These are phyloP conservation scores for Exophiala lecanii-corni DNA, from an alignment of 2,329 filamentous ascomycete species.

Conservation along the genomic window DNA sequence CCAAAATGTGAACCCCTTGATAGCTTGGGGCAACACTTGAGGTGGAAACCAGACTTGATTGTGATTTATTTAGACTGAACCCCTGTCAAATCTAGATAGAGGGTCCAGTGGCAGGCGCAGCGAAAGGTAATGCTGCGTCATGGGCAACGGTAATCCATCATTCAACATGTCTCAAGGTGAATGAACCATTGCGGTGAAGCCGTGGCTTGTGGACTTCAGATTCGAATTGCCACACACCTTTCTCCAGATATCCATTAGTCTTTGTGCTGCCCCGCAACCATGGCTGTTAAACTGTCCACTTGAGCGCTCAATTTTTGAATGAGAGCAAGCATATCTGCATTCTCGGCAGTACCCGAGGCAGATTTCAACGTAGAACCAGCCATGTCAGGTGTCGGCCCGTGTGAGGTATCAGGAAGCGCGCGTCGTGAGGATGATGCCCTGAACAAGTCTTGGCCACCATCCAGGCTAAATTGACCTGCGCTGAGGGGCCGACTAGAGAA, in stretches of 20 bases:
- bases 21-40: too few species aligned
- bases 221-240: too few species aligned
- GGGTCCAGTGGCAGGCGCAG: too few species aligned
- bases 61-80: neutral
- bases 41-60: neutral
- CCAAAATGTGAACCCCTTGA: too few species aligned
- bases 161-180: too few species aligned
- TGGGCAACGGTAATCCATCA: too few species aligned
- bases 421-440: slow-evolving; percentile 10
- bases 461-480: slow-evolving; percentile 14
- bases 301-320: slow-evolving; percentile 25
- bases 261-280: slow-evolving; percentile 25
- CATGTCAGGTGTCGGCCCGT: slow-evolving; percentile 9
- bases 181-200: too few species aligned
- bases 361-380: slow-evolving; percentile 15
- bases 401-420: slow-evolving; percentile 16
- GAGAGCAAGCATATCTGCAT: slow-evolving; percentile 22
- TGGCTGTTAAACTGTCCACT: slow-evolving; percentile 26
- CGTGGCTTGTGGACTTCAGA: too few species aligned
- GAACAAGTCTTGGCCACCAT: slow-evolving; percentile 14
- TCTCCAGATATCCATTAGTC: slow-evolving; percentile 17
- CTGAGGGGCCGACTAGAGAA: slow-evolving; percentile 18
- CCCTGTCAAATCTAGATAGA: too few species aligned
- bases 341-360: slow-evolving; percentile 21
- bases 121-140: too few species aligned